A percentile compares a stretch with the other conserved stretches of the same genome.
Conservation (phyloP, 192 early-diverging fungal species). For the Backusella sp. region DNA sequence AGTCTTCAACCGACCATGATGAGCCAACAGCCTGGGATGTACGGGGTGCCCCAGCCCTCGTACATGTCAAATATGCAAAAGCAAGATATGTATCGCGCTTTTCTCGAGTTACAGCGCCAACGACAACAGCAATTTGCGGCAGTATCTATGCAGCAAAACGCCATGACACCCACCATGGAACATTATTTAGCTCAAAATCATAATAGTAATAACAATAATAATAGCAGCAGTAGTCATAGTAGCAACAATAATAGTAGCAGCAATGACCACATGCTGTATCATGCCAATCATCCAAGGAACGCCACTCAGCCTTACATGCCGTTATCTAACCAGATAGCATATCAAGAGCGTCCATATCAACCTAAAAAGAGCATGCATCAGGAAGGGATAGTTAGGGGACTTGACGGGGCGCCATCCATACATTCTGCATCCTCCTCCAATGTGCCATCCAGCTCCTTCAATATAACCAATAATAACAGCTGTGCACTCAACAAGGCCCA, state of each 20-base stretch:
- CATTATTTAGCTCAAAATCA: not conserved
- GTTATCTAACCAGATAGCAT: not conserved
- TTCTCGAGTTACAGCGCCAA: not conserved
- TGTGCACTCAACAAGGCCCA: conserved; percentile 67
- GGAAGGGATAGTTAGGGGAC: not conserved
- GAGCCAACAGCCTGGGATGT: not conserved
- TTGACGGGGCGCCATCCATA: not conserved
- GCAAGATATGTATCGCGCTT: not conserved
- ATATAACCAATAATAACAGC: conserved; percentile 9
- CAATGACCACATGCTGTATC: not conserved
- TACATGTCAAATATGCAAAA: not conserved
- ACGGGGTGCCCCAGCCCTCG: not conserved
- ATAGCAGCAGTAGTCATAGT: not conserved
- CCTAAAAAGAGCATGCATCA: not conserved
- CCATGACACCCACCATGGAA: not conserved
- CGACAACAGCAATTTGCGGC: not conserved
- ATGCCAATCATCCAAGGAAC: not conserved
- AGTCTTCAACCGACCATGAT: not conserved
- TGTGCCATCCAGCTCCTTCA: not conserved
- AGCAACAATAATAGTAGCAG: not conserved
- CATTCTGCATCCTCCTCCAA: not conserved
- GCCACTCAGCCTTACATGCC: not conserved
- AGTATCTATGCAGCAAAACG: not conserved
- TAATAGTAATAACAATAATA: not conserved
- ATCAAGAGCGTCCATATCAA: not conserved